A percentile compares a stretch with the other conserved stretches of the same genome.
phyloP scores from a whole-genome alignment of 495 filamentous ascomycete genomes.

The Aspergillus affinis region DNA sequence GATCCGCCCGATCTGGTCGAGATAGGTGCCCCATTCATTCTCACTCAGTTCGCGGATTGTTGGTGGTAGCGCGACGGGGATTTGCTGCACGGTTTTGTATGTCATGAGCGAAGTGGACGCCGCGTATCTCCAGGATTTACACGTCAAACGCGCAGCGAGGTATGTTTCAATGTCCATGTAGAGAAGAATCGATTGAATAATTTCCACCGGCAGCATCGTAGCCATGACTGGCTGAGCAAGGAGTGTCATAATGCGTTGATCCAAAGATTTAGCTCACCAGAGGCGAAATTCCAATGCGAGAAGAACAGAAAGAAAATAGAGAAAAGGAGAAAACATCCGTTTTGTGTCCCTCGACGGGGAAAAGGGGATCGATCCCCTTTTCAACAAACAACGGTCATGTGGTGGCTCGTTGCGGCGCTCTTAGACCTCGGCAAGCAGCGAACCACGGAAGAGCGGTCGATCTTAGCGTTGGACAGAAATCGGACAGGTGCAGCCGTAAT shows the following conservation, averaged over 20 bases:
- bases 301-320: neutral
- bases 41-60: slow-evolving; percentile 7
- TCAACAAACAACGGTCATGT: neutral
- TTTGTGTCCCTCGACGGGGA: neutral
- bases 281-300: neutral
- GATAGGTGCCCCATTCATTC: slow-evolving; percentile 17
- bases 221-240: slow-evolving; percentile 7
- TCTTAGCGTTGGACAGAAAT: neutral
- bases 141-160: slow-evolving; percentile 16
- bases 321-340: neutral
- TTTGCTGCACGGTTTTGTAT: slow-evolving; percentile 14
- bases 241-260: neutral
- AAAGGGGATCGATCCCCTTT: neutral
- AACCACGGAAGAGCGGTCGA: neutral
- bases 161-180: slow-evolving; percentile 20
- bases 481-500: neutral
- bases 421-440: neutral
- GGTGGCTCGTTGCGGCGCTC: neutral
- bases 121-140: slow-evolving; percentile 18
- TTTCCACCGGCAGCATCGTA: slow-evolving; percentile 18
- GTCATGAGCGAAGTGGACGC: slow-evolving; percentile 20
- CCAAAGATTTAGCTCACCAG: too few relatives aligned
- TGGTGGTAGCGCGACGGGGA: slow-evolving; percentile 16
- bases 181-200: slow-evolving; percentile 20
- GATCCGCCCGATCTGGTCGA: slow-evolving; percentile 13